phyloP scores from a whole-genome alignment of 108 stramenopile species.

The Nitzschia sp. region DNA sequence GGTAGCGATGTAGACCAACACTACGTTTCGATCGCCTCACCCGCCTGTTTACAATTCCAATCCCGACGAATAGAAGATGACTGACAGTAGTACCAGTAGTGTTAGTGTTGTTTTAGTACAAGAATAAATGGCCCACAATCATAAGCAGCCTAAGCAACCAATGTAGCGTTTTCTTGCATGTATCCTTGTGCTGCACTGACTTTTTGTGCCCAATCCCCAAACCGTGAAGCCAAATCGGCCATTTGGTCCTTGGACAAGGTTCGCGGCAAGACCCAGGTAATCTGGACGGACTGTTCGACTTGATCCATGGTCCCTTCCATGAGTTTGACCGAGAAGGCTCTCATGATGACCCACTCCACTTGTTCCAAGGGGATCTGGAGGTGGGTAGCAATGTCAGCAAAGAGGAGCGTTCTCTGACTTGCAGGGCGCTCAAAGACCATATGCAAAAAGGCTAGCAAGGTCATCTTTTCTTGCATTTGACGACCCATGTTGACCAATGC shows the following conservation, averaged over 20 bases:
- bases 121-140: too few relatives aligned
- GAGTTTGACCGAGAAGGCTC: constrained; percentile 91
- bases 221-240: constrained; percentile 66
- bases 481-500: constrained; percentile 76
- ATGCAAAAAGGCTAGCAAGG: constrained; percentile 90
- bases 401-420: constrained; percentile 83
- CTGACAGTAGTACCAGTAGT: too few relatives aligned
- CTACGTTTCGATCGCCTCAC: too few relatives aligned
- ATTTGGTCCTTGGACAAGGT: constrained; percentile 84
- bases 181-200: constrained; percentile 64
- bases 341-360: constrained; percentile 98
- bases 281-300: constrained; percentile 78
- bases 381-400: constrained; percentile 82
- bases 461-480: constrained; percentile 93
- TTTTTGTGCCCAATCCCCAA: constrained; percentile 85
- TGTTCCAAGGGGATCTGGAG: constrained; percentile 78
- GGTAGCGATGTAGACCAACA: too few relatives aligned
- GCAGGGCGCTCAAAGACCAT: constrained; percentile 92
- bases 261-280: constrained; percentile 98
- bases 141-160: background rate
- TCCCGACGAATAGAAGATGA: too few relatives aligned
- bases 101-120: too few relatives aligned
- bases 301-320: constrained; percentile 89
- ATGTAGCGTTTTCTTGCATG: constrained; percentile 60
- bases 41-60: too few relatives aligned